A percentile compares a stretch with the other conserved stretches of the same genome.
Conservation (phyloP, 441 rosid species). For the Adansonia grandidieri region DNA sequence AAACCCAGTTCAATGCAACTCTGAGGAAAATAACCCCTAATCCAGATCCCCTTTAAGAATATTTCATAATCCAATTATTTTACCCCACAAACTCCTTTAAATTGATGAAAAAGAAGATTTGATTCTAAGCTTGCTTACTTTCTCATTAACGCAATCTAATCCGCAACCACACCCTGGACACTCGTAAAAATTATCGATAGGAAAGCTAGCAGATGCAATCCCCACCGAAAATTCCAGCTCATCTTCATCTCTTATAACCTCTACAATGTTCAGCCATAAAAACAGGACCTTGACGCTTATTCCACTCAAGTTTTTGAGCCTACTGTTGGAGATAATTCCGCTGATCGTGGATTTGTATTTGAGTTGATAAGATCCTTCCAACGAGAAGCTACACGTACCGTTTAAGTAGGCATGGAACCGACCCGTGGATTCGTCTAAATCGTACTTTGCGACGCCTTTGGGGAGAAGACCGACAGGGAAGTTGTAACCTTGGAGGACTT, state of each 20-base stretch:
- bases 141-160: constrained; percentile 52
- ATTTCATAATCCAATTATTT: not conserved
- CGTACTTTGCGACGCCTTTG: constrained; percentile 56
- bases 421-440: constrained; percentile 59
- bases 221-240: constrained; percentile 80
- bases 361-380: constrained; percentile 79
- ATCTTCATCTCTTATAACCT: constrained; percentile 62
- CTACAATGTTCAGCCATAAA: constrained; percentile 82
- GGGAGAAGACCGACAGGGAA: constrained; percentile 85
- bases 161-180: constrained; percentile 90
- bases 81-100: constrained; percentile 34
- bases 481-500: constrained; percentile 58
- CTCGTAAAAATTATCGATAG: constrained; percentile 68
- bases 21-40: not conserved
- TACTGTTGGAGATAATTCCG: constrained; percentile 60
- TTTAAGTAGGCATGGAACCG: constrained; percentile 56
- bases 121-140: constrained; percentile 41
- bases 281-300: constrained; percentile 77
- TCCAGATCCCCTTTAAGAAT: not conserved
- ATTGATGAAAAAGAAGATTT: constrained; percentile 55
- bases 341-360: constrained; percentile 69
- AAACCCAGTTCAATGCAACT: not conserved
- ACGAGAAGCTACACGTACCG: constrained; percentile 71
- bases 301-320: constrained; percentile 59
- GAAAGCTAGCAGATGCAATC: constrained; percentile 73